Evolutionary conservation across 768 basidiomycete species (phyloP), one percentile per base, ranked within the genome.

Genomic region (Asterophora parasitica): DNA sequence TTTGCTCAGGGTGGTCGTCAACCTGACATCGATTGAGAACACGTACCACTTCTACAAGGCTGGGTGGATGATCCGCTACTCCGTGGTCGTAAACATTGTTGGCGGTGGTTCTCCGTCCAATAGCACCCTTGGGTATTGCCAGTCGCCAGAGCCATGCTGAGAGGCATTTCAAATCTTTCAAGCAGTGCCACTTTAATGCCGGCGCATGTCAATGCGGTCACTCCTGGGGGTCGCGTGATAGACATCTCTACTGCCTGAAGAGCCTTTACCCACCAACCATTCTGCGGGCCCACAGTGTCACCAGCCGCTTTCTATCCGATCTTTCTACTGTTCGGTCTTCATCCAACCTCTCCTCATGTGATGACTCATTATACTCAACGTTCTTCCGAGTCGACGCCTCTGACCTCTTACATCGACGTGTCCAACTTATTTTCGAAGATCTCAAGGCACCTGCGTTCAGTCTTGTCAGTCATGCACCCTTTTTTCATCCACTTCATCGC

Each of bases 221-320:
- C 12, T 26, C 9, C 31, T n/a, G 30, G 20, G 44, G 47, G 37
- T 38, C 46, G 36, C 30, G 37, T 42, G 46, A 48, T 48, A 48
- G 28, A 23, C 36, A 47, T 40, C 46, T 26, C n/a, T 23, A n/a
- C 26, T 15, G 27, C 13, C 27, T 40, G 39, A 26, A 7, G 23
- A 23, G 23, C 23, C 23, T 23, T 23, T 3, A 23, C 23, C 23
- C 6, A 23, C 23, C 23, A 23, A 23, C 23, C 3, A 23, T 23
- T 27, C 9, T 12, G n/a, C 20, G 17, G 19, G 19, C 19, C 13
- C 26, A 32, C 19, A 20, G 17, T 8, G 32, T 17, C 33, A 35
- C 20, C 7, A 26, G 43, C 33, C 33, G 33, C 43, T 6, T 35
- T 44, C 33, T 12, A 34, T 9, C 33, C 43, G 20, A 44, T 20